Conservation (phyloP, 2,329 filamentous ascomycete species). For the Helotiales sp. region DNA sequence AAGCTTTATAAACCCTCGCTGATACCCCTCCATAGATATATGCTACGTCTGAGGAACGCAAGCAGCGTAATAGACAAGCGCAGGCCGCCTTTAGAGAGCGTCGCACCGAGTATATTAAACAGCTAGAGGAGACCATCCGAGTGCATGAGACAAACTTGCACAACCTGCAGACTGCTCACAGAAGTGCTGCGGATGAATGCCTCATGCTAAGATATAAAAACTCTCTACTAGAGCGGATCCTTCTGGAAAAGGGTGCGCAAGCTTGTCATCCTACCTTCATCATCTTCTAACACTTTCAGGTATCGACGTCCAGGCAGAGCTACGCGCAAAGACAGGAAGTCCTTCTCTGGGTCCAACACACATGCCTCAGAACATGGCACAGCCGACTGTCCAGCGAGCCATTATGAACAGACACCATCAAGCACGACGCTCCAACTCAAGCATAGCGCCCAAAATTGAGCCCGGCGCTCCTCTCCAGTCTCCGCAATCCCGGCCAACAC, state of each 20-base stretch:
- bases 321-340: conserved; percentile 88
- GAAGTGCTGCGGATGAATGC: conserved; percentile 93
- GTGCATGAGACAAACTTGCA: conserved; percentile 94
- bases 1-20: conserved; percentile 15
- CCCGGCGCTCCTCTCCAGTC: conserved; percentile 49
- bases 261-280: background rate
- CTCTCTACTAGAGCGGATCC: conserved; percentile 89
- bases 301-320: conserved; percentile 95
- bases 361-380: conserved; percentile 67
- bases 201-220: conserved; percentile 99
- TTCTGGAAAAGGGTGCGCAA: conserved; percentile 84
- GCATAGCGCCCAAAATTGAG: conserved; percentile 74
- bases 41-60: conserved; percentile 96
- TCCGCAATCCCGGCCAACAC: conserved; percentile 77
- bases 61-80: conserved; percentile 95
- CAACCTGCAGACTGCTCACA: conserved; percentile 89
- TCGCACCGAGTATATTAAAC: conserved; percentile 98
- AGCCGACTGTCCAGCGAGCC: conserved; percentile 76
- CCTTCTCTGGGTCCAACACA: conserved; percentile 73
- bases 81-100: conserved; percentile 97
- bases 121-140: conserved; percentile 95
- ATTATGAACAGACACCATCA: conserved; percentile 77
- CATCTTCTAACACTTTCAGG: conserved; percentile 51
- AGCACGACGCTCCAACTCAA: conserved; percentile 68
- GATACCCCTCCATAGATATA: conserved; percentile 70